Conservation (phyloP, 805 yeast genomes). For the Myxozyma monticola region DNA sequence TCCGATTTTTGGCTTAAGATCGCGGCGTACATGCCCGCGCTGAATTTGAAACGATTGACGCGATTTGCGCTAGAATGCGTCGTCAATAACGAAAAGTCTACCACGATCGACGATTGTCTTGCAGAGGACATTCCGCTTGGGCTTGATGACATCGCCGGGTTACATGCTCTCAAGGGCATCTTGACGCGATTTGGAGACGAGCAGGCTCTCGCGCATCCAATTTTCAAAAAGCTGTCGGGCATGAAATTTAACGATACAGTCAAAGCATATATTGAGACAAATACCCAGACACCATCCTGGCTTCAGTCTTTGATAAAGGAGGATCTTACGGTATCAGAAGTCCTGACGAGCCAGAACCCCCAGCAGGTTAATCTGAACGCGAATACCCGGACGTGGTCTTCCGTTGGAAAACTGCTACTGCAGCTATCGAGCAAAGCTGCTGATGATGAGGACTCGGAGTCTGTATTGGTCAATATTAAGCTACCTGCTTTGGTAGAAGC, state of each 20-base stretch:
- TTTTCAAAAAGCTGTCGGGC: slow-evolving; percentile 7
- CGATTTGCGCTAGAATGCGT: slow-evolving; percentile 26
- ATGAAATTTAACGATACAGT: slow-evolving; percentile 7
- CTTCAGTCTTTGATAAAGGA: slow-evolving; percentile 7
- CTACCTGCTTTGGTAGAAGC: too few species aligned
- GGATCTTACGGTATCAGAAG: slow-evolving; percentile 4
- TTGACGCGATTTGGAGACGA: slow-evolving; percentile 15
- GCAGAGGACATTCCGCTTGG: slow-evolving; percentile 11
- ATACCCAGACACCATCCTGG: slow-evolving; percentile 16
- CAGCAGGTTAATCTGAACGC: slow-evolving; percentile 1
- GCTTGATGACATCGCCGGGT: slow-evolving; percentile 22
- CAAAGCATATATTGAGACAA: slow-evolving; percentile 5
- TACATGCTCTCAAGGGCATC: slow-evolving; percentile 6
- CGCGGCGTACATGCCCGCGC: slow-evolving; percentile 25
- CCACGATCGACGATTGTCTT: slow-evolving; percentile 5
- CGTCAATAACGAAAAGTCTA: background rate
- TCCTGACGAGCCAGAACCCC: slow-evolving; percentile 1
- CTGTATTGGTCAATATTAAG: slow-evolving; percentile 3
- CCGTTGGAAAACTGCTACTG: slow-evolving; percentile 11
- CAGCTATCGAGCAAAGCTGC: slow-evolving; percentile 7
- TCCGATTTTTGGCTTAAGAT: slow-evolving; percentile 29
- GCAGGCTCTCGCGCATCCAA: slow-evolving; percentile 9
- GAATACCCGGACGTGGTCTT: slow-evolving; percentile 12
- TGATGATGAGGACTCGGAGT: background rate
- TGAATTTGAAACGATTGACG: slow-evolving; percentile 16